These are phyloP conservation scores for Plasmodium relictum DNA, from an alignment of 169 alveolate genomes.

Conservation along the genomic window DNA sequence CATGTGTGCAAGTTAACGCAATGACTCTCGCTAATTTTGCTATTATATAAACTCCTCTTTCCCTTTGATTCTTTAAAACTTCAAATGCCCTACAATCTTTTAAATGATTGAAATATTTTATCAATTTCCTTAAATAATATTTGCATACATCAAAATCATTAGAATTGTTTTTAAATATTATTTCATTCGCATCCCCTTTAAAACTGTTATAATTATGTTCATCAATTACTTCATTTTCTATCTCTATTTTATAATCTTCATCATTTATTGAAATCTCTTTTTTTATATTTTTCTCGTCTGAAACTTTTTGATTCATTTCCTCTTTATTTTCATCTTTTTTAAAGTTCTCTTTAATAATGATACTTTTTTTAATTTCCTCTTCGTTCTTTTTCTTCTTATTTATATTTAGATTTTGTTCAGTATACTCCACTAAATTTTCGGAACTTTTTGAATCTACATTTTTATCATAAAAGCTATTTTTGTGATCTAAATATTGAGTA, in stretches of 20 bases:
- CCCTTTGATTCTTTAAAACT: slow-evolving; percentile 91
- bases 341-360: background rate
- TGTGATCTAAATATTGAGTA: slow-evolving; percentile 18
- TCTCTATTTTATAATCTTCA: slow-evolving; percentile 9
- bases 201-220: slow-evolving; percentile 17
- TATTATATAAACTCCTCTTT: slow-evolving; percentile 93
- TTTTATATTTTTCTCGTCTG: slow-evolving; percentile 1
- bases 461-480: background rate
- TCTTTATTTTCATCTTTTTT: background rate
- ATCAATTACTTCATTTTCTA: background rate
- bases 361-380: background rate
- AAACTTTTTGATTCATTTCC: background rate
- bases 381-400: slow-evolving; percentile 29
- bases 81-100: slow-evolving; percentile 94
- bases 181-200: slow-evolving; percentile 22
- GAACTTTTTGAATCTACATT: background rate
- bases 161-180: slow-evolving; percentile 4
- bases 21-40: slow-evolving; percentile 93
- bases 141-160: slow-evolving; percentile 44
- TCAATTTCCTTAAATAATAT: slow-evolving; percentile 65
- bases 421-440: background rate
- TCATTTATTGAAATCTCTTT: slow-evolving; percentile 2
- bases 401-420: slow-evolving; percentile 42
- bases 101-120: slow-evolving; percentile 79
- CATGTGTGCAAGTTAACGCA: slow-evolving; percentile 97